Evolutionary conservation across 108 stramenopile genomes (phyloP), one percentile per base, ranked within the genome.

Genomic region (Skeletonema tropicum): DNA sequence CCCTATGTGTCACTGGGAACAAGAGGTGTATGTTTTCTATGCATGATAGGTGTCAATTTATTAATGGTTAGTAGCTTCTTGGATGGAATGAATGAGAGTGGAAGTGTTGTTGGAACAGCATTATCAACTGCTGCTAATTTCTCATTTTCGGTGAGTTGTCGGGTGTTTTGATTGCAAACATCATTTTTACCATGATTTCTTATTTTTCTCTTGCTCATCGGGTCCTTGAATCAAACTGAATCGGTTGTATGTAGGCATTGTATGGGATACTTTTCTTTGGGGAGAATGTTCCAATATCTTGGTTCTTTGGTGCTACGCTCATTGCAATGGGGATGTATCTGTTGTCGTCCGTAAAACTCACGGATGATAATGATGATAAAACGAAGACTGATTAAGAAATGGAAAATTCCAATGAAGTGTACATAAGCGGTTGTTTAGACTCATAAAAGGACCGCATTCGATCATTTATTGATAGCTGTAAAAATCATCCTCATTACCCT

Each of bases 61-160:
- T 65, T 88, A 41, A 92, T 92, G 93, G 62, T 92, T 58, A 87
- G 87, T 14, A 74, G 69, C 26, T 94, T 94, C 75, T 55, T 94
- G 32, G 79, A 87, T 64, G 93, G 93, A 14, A 90, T 94, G 86
- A 70, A 90, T 60, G 85, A 88, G 58, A 89, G 88, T 32, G 93
- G 93, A 15, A 90, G 86, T 66, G 86, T 92, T 6, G 88, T 74
- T 11, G 93, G 89, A 36, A 89, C 93, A 10, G 80, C 87, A 0
- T 73, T 94, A 49, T 68, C 89, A 48, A 87, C 86, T 21, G 93
- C 89, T 23, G 87, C 90, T 0, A 94, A 94, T 78, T 94, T 91
- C 57, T 66, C 77, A 0, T 76, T 64, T 39, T 82, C 80, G 70
- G 80, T 82, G 70, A 76, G 80, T 55, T 52, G 49, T 68, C 57